Conservation (phyloP, 176 grass and related monocot species). For the Aegilops umbellulata region DNA sequence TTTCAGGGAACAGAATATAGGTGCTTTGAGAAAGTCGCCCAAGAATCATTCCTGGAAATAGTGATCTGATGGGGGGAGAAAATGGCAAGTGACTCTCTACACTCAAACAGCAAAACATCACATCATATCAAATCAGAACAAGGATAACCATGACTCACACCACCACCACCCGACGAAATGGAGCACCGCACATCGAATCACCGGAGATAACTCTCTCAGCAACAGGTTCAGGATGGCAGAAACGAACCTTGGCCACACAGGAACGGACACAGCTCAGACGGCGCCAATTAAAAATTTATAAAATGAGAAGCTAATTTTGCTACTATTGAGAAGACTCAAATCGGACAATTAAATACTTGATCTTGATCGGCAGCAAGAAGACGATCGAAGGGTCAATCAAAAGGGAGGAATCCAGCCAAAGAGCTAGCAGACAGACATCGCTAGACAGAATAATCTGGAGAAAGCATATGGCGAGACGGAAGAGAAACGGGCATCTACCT, state of each 20-base stretch:
- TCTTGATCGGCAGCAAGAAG: not conserved
- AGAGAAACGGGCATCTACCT: constrained; percentile 23
- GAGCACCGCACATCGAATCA: constrained; percentile 24
- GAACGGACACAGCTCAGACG: not conserved
- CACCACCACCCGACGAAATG: constrained; percentile 21
- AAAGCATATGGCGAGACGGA: not conserved
- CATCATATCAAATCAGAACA: not conserved
- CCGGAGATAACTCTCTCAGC: not conserved
- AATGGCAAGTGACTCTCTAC: not conserved
- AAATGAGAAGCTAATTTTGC: not conserved
- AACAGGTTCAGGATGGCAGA: not conserved
- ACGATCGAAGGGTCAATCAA: not conserved
- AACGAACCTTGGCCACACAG: constrained; percentile 11
- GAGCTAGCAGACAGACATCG: not conserved
- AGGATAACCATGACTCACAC: constrained; percentile 21
- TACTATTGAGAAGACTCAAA: not conserved
- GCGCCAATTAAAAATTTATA: not conserved
- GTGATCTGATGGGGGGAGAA: not conserved
- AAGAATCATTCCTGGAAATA: constrained; percentile 22
- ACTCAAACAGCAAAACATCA: constrained; percentile 15
- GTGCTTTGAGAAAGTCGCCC: constrained; percentile 19
- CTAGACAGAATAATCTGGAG: not conserved
- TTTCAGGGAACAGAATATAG: not conserved
- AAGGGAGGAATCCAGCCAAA: not conserved
- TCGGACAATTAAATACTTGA: not conserved